Percentiles rank a stretch among this genome's conserved stretches.
phyloP scores from a whole-genome alignment of 192 early-diverging fungal species.

The Spizellomyces sp. region DNA sequence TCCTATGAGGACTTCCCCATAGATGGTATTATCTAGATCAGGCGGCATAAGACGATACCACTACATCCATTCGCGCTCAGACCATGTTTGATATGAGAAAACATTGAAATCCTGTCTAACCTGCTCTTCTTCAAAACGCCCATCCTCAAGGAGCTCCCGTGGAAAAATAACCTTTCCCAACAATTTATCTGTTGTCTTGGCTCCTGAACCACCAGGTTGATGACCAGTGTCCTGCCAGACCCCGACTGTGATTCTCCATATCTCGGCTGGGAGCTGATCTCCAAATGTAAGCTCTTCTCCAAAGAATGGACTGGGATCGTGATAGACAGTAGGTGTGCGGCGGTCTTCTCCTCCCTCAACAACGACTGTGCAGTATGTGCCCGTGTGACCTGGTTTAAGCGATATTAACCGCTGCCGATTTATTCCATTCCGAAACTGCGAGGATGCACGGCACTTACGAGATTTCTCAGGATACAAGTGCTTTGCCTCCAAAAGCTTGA shows the following conservation, averaged over 20 bases:
- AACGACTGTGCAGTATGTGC: constrained; percentile 16
- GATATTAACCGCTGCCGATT: background rate
- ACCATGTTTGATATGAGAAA: constrained; percentile 4
- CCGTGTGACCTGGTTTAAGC: constrained; percentile 7
- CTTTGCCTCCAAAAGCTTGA: constrained; percentile 29
- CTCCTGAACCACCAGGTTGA: background rate
- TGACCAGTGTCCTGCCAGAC: constrained; percentile 22
- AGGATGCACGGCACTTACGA: constrained; percentile 12
- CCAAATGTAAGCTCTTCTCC: constrained; percentile 30
- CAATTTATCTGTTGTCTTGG: constrained; percentile 11
- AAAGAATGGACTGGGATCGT: constrained; percentile 23
- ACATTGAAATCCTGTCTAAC: background rate
- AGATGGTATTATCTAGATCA: background rate
- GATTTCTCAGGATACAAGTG: constrained; percentile 22
- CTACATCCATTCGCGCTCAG: background rate
- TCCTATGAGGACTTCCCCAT: constrained; percentile 6
- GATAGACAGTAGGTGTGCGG: constrained; percentile 25
- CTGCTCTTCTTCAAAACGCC: constrained; percentile 34
- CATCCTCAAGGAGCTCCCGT: constrained; percentile 31
- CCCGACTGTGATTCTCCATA: constrained; percentile 8
- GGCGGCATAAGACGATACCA: constrained; percentile 12
- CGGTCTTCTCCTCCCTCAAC: constrained; percentile 31
- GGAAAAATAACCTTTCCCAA: constrained; percentile 25
- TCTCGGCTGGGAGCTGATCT: constrained; percentile 25
- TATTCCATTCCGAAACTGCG: background rate